A percentile compares a stretch with the other conserved stretches of the same genome.
Evolutionary conservation across 2,329 filamentous ascomycete genomes (phyloP).

Genomic region (Nothophaeocryptopus gaeumannii): DNA sequence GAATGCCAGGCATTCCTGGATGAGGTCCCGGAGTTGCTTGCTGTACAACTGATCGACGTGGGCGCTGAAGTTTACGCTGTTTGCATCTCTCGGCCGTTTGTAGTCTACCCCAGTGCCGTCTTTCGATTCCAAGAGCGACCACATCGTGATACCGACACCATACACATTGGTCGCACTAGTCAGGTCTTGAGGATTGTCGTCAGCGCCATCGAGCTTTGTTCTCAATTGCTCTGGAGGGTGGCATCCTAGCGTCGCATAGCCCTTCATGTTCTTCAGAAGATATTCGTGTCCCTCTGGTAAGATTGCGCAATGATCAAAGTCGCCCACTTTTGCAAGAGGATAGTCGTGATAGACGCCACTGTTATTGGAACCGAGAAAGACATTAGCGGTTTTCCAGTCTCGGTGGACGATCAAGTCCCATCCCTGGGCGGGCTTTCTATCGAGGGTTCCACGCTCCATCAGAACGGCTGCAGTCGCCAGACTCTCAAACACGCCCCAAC

Average conservation of each 20-base stretch:
- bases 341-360: slow-evolving; percentile 4
- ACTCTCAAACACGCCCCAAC: slow-evolving; percentile 17
- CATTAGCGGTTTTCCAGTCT: slow-evolving; percentile 14
- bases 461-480: slow-evolving; percentile 15
- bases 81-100: too few relatives aligned
- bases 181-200: too few relatives aligned
- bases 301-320: slow-evolving; percentile 7
- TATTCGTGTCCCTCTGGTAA: too few relatives aligned
- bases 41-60: too few relatives aligned
- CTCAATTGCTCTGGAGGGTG: too few relatives aligned
- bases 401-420: slow-evolving; percentile 19
- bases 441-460: slow-evolving; percentile 14
- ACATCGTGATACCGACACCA: slow-evolving; percentile 17
- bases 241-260: too few relatives aligned
- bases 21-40: too few relatives aligned
- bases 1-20: too few relatives aligned
- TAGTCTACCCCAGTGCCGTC: not conserved
- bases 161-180: slow-evolving; percentile 12
- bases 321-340: slow-evolving; percentile 14
- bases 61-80: too few relatives aligned
- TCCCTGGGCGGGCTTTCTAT: not conserved
- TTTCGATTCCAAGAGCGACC: slow-evolving; percentile 5
- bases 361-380: slow-evolving; percentile 12
- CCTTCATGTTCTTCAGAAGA: too few relatives aligned
- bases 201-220: too few relatives aligned